These are phyloP conservation scores for Hypoxylon sp. DNA, from an alignment of 2,329 filamentous ascomycete genomes.

Conservation along the genomic window DNA sequence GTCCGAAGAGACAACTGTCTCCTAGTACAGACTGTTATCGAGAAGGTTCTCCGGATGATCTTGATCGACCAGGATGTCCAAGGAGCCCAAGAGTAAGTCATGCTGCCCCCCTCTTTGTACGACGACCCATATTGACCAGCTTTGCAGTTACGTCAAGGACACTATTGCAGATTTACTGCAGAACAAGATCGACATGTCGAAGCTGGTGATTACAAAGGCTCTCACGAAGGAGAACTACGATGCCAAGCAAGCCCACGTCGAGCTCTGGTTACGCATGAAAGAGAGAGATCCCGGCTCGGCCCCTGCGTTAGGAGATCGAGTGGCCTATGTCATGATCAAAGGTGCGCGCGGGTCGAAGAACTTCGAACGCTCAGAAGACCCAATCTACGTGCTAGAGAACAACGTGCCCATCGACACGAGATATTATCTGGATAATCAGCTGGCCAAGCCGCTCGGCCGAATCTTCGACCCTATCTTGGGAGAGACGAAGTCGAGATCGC, in stretches of 20 bases:
- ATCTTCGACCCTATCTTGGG: slow-evolving; percentile 99
- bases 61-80: slow-evolving; percentile 90
- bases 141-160: slow-evolving; percentile 85
- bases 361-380: slow-evolving; percentile 96
- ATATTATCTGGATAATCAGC: slow-evolving; percentile 98
- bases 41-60: slow-evolving; percentile 94
- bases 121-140: slow-evolving; percentile 48
- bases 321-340: slow-evolving; percentile 97
- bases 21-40: slow-evolving; percentile 94
- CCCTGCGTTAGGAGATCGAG: slow-evolving; percentile 90
- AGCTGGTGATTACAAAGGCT: slow-evolving; percentile 98
- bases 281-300: slow-evolving; percentile 96
- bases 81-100: slow-evolving; percentile 87
- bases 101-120: neutral
- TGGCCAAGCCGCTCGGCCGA: slow-evolving; percentile 89
- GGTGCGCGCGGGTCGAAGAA: slow-evolving; percentile 89
- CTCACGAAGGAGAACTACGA: slow-evolving; percentile 89
- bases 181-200: slow-evolving; percentile 99
- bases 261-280: slow-evolving; percentile 94
- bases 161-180: slow-evolving; percentile 94
- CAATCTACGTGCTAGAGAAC: slow-evolving; percentile 95
- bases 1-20: slow-evolving; percentile 96
- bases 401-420: slow-evolving; percentile 98
- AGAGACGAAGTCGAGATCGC: slow-evolving; percentile 84
- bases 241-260: slow-evolving; percentile 93